phyloP scores from a whole-genome alignment of 1,139 yeast genomes.

The Saccharomyces uvarum region DNA sequence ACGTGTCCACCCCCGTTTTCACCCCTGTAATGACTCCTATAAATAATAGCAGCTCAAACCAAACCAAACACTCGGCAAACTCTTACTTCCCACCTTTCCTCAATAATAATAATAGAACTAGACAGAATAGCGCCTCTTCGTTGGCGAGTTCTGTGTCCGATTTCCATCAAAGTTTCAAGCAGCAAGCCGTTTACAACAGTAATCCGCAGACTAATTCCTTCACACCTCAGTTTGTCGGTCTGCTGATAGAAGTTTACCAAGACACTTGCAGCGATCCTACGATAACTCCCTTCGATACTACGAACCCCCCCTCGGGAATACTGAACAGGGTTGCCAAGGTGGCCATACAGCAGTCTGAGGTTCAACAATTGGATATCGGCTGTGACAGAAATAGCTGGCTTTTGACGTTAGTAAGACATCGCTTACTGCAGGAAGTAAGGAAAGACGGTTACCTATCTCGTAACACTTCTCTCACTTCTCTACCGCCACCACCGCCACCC shows the following conservation, averaged over 20 bases:
- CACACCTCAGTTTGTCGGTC: conserved; percentile 21
- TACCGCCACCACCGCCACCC: conserved; percentile 15
- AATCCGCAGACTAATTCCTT: conserved; percentile 9
- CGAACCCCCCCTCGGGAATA: conserved; percentile 32
- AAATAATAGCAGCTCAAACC: neutral
- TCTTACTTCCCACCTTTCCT: conserved; percentile 3
- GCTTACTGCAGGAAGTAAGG: conserved; percentile 25
- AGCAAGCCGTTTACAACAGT: conserved; percentile 4
- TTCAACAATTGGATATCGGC: conserved; percentile 22
- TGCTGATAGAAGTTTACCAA: conserved; percentile 28
- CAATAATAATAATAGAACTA: neutral
- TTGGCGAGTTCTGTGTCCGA: conserved; percentile 6
- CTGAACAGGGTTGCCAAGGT: conserved; percentile 28
- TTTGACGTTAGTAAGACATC: conserved; percentile 23
- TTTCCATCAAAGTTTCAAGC: neutral
- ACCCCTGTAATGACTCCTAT: neutral
- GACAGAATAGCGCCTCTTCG: conserved; percentile 6
- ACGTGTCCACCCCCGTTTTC: neutral
- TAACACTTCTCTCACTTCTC: conserved; percentile 19
- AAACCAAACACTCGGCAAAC: neutral
- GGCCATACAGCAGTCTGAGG: conserved; percentile 23
- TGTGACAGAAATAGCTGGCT: conserved; percentile 23
- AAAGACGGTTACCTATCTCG: conserved; percentile 25
- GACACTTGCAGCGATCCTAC: conserved; percentile 28
- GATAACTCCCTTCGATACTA: conserved; percentile 31